Evolutionary conservation across 2,329 filamentous ascomycete genomes (phyloP), one percentile per base, ranked within the genome.

Genomic region (Xylariaceae sp.): DNA sequence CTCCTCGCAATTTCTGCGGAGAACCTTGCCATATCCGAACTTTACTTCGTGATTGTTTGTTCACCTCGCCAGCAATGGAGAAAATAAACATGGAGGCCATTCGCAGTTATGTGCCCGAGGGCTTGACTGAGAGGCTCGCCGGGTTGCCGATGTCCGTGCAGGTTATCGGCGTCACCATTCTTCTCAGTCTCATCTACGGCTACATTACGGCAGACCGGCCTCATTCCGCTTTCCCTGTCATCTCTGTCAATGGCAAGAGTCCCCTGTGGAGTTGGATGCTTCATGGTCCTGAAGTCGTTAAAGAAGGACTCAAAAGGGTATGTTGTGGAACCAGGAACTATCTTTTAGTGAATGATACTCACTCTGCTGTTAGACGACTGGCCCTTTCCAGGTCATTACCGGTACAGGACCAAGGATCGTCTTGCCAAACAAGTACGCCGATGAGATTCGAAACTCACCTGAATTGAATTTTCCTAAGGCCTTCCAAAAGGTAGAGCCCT

Each of bases 381-480:
- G 60, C 1, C 58, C 61, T 5, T 64, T 64, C 40, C 62, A 65
- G 44, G 45, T 65, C 33, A 58, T 65, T 47, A 61, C 60, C 1
- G 59, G 60, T 17, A 62, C 61, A 0, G 62, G 61, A 4, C 61
- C 61, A 2, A 64, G 62, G 46, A 61, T 64, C 44, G 44, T 67
- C 23, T 22, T 67, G 35, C 63, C 64, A 2, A 64, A 62, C 22
- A 55, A 46, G 25, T 60, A 58, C 34, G 62, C 62, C 8, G 61
- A 68, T 19, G 66, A 68, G 51, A 48, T 67, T 16, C 63, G 64
- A 36, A 67, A 63, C 51, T 54, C 64, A 22, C 60, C 61, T 1
- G 47, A 52, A 16, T 49, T 68, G 37, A 55, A 60, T 47, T 66
- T 68, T 39, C 50, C 60, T 33, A 61, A 59, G 34, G 61, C 63